Conservation (phyloP, 495 filamentous ascomycete species). For the Annulohypoxylon moriforme region DNA sequence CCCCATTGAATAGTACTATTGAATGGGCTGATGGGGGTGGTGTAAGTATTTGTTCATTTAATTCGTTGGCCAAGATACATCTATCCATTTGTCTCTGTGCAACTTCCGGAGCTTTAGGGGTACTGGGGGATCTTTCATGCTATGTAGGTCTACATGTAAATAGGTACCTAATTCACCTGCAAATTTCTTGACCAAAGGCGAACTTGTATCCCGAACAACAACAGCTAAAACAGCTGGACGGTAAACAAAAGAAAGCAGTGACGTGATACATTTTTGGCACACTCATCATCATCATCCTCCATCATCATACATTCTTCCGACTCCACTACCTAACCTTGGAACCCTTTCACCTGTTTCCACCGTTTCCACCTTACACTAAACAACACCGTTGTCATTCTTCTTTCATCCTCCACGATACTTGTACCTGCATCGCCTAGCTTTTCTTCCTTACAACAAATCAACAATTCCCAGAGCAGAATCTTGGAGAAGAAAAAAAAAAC, state of each 20-base stretch:
- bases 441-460: not conserved
- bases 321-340: slow-evolving; percentile 19
- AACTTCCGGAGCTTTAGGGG: not conserved
- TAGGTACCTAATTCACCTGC: not conserved
- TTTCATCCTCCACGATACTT: slow-evolving; percentile 17
- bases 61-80: slow-evolving; percentile 8
- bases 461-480: not conserved
- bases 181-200: not conserved
- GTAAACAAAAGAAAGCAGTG: slow-evolving; percentile 43
- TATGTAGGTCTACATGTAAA: not conserved
- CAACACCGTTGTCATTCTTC: slow-evolving; percentile 27
- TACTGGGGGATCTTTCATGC: not conserved
- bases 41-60: slow-evolving; percentile 3
- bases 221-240: slow-evolving; percentile 9
- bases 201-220: slow-evolving; percentile 17
- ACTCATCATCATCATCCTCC: slow-evolving; percentile 34
- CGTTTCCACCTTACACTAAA: slow-evolving; percentile 6
- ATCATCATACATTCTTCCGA: slow-evolving; percentile 39
- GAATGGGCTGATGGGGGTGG: not conserved
- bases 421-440: not conserved
- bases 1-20: not conserved
- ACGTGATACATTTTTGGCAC: slow-evolving; percentile 40
- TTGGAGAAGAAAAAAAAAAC: slow-evolving; percentile 1
- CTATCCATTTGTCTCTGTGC: not conserved
- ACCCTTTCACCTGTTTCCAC: not conserved